Conservation (phyloP, 2,329 filamentous ascomycete species). For the Epicoccum sorghinum region DNA sequence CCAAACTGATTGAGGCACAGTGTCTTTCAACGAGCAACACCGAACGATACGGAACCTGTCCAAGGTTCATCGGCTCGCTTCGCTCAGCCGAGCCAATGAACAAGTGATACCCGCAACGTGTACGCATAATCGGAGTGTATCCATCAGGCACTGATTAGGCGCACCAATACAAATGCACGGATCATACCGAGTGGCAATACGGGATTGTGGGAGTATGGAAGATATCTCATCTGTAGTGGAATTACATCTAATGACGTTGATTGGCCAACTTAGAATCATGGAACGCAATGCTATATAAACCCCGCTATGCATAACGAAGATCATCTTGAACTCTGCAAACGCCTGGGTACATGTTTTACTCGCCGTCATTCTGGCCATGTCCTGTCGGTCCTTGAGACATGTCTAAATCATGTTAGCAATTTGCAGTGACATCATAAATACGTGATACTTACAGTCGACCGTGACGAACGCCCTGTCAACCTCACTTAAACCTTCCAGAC, state of each 20-base stretch:
- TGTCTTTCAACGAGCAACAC: neutral
- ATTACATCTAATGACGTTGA: neutral
- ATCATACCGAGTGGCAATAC: neutral
- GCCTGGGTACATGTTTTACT: neutral
- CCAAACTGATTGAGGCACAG: neutral
- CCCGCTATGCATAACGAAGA: conserved; percentile 1
- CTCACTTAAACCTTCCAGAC: conserved; percentile 60
- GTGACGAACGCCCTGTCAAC: conserved; percentile 61
- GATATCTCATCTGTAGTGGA: neutral
- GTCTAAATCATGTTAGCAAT: conserved; percentile 22
- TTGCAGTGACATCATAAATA: neutral
- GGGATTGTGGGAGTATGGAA: neutral
- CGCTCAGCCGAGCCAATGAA: conserved; percentile 1
- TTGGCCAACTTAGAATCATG: neutral
- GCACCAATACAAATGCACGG: neutral
- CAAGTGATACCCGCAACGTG: neutral
- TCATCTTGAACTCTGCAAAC: too few species aligned
- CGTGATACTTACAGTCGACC: conserved; percentile 53
- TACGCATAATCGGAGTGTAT: neutral
- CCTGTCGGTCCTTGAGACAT: conserved; percentile 35
- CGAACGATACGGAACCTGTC: neutral
- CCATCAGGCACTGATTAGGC: neutral
- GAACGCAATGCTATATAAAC: neutral
- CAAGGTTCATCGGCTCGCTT: neutral
- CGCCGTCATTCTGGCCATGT: conserved; percentile 21